Conservation (phyloP, 163 green algal species). For the Prototheca cutis region DNA sequence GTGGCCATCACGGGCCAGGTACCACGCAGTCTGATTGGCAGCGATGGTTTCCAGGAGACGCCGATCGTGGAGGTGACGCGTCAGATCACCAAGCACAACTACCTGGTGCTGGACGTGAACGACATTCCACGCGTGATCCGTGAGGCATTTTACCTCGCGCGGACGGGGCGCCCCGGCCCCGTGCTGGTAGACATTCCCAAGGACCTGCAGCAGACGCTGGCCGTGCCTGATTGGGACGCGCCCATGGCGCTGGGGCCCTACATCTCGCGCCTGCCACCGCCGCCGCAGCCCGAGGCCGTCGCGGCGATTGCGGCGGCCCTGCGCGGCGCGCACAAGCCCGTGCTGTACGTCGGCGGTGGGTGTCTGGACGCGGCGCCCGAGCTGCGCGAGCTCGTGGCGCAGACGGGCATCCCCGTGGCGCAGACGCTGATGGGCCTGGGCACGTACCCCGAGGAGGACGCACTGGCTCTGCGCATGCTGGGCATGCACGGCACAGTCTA, state of each 20-base stretch:
- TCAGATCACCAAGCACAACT: slow-evolving; percentile 99
- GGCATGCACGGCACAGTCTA: slow-evolving; percentile 98
- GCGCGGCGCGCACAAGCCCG: slow-evolving; percentile 44
- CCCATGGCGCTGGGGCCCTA: slow-evolving; percentile 76
- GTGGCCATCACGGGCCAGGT: slow-evolving; percentile 98
- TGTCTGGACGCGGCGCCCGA: slow-evolving; percentile 74
- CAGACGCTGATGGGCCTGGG: slow-evolving; percentile 96
- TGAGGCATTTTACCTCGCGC: slow-evolving; percentile 94
- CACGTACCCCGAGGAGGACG: slow-evolving; percentile 50
- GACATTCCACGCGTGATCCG: slow-evolving; percentile 91
- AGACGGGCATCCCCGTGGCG: slow-evolving; percentile 77
- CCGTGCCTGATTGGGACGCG: slow-evolving; percentile 78
- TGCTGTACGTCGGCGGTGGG: slow-evolving; percentile 93
- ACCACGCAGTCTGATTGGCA: slow-evolving; percentile 87
- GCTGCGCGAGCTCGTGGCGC: slow-evolving; percentile 70
- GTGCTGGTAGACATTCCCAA: slow-evolving; percentile 96
- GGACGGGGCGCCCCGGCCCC: slow-evolving; percentile 69
- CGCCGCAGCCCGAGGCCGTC: slow-evolving; percentile 36
- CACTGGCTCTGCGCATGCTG: slow-evolving; percentile 77
- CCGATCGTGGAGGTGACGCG: slow-evolving; percentile 97
- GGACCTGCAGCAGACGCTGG: slow-evolving; percentile 96
- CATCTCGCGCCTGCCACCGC: slow-evolving; percentile 71
- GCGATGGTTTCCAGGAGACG: slow-evolving; percentile 98
- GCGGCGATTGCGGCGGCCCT: slow-evolving; percentile 67
- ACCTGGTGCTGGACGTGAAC: slow-evolving; percentile 94